Base-by-base conservation (phyloP, 1,139 yeast genomes). In the Kodamaea sp. region DNA sequence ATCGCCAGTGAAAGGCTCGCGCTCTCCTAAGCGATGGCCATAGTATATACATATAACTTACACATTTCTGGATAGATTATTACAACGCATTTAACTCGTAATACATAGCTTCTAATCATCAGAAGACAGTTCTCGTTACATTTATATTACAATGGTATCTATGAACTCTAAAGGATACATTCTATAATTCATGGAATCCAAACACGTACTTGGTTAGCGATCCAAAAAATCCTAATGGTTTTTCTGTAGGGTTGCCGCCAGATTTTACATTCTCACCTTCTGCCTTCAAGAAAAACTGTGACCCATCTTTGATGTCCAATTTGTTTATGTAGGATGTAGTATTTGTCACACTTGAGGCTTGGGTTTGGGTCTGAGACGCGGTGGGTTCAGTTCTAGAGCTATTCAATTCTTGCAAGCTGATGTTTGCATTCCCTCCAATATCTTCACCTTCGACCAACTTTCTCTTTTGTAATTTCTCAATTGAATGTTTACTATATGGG, bases 391-490 rank as follows among this genome's bases (percentile, higher is more conserved):
- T 29, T 18, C 31, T 23, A 9, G 25, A 25, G 22, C 26, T 14
- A 5, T 28, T 33, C 19, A 41, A 29, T 15, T 32, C 37, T 14
- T 34, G 26, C n/a, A 43, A 32, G 20, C 39, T 43, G 19, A 42
- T 29, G 12, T 30, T 48, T 42, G 59, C 61, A 7, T 26, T 26
- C n/a, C 62, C 62, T 4, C 88, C 89, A 24, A 81, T 68, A 47
- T 82, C 83, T 44, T 81, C 82, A 24, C 55, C 58, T 15, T 63
- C 69, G 9, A 69, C 67, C 33, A 82, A 64, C 34, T 66, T 69
- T 41, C 80, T 63, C 28, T 80, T 77, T 19, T 82, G 78, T 36
- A 83, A 61, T 47, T 79, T 79, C 50, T 83, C 90, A 20, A 82
- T 69, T 1, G 81, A 74, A 24, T 66, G 67, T 46, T 76, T 79